Percentiles rank a stretch among this genome's conserved stretches.
These are phyloP conservation scores for Linum tenue DNA, from an alignment of 345 rosid species.

Conservation along the genomic window DNA sequence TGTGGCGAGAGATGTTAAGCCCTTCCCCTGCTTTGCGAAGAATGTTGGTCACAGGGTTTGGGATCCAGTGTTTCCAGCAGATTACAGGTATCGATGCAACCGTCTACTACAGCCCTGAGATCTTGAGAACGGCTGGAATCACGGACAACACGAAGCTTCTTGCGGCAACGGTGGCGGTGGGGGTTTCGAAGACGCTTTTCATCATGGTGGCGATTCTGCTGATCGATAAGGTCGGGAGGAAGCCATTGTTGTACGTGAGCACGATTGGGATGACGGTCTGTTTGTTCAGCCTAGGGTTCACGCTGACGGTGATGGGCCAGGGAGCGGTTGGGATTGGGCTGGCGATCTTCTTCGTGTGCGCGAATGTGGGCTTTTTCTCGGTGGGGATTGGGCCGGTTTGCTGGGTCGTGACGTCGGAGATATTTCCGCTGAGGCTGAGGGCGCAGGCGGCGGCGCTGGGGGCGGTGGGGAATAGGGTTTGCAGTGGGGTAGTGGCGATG, in stretches of 20 bases:
- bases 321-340: slow-evolving; percentile 36
- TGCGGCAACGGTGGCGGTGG: slow-evolving; percentile 69
- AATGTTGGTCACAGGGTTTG: slow-evolving; percentile 18
- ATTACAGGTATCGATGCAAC: slow-evolving; percentile 22
- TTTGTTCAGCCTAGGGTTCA: slow-evolving; percentile 44
- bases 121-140: slow-evolving; percentile 57
- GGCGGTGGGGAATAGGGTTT: slow-evolving; percentile 63
- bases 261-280: slow-evolving; percentile 77
- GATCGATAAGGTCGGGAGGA: slow-evolving; percentile 59
- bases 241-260: slow-evolving; percentile 71
- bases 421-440: slow-evolving; percentile 61
- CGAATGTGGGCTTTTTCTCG: slow-evolving; percentile 74
- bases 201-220: slow-evolving; percentile 60
- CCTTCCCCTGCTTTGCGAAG: slow-evolving; percentile 18
- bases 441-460: slow-evolving; percentile 82
- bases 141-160: slow-evolving; percentile 47
- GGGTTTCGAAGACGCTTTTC: slow-evolving; percentile 53
- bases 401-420: slow-evolving; percentile 79
- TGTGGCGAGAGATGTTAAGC: slow-evolving; percentile 16
- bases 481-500: slow-evolving; percentile 74
- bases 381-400: slow-evolving; percentile 75
- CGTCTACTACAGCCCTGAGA: slow-evolving; percentile 60
- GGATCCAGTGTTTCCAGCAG: slow-evolving; percentile 24
- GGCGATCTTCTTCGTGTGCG: slow-evolving; percentile 51
- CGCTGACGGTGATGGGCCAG: slow-evolving; percentile 44